Evolutionary conservation across 768 basidiomycete species (phyloP).

Genomic region (Antrodiella citrinella): DNA sequence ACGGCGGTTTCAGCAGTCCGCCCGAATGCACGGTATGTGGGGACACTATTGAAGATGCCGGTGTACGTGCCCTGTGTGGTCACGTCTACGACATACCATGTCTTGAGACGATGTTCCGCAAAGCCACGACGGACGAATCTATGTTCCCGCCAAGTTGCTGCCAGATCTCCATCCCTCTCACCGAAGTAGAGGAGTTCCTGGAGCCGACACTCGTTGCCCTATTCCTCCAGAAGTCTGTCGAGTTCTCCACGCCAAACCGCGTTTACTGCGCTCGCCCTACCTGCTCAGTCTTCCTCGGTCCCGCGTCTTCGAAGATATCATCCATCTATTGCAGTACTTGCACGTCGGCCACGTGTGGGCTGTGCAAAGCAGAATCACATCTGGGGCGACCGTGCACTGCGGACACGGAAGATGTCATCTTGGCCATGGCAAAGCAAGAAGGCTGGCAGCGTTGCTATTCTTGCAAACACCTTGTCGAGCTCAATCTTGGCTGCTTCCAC

Average conservation of each 20-base stretch:
- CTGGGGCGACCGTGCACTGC: constrained; percentile 1
- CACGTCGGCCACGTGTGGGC: constrained; percentile 1
- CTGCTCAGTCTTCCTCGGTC: constrained; percentile 16
- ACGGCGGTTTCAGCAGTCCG: neutral
- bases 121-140: constrained; percentile 13
- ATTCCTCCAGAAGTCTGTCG: constrained; percentile 10
- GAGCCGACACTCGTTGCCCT: neutral
- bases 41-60: constrained; percentile 7
- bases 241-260: constrained; percentile 13
- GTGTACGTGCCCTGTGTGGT: constrained; percentile 11
- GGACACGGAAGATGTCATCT: constrained; percentile 8
- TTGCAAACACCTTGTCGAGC: constrained; percentile 15
- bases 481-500: constrained; percentile 17
- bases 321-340: constrained; percentile 4
- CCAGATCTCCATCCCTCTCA: constrained; percentile 3
- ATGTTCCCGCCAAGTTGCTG: constrained; percentile 17
- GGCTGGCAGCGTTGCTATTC: constrained; percentile 16
- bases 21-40: constrained; percentile 14
- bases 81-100: constrained; percentile 13
- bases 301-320: neutral
- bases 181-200: constrained; percentile 4
- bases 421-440: constrained; percentile 8
- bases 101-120: constrained; percentile 12
- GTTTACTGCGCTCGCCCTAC: constrained; percentile 14
- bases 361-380: constrained; percentile 11